Evolutionary conservation across 208 protist genomes (phyloP), one percentile per base, ranked within the genome.

Genomic region (Crithidia sp.): DNA sequence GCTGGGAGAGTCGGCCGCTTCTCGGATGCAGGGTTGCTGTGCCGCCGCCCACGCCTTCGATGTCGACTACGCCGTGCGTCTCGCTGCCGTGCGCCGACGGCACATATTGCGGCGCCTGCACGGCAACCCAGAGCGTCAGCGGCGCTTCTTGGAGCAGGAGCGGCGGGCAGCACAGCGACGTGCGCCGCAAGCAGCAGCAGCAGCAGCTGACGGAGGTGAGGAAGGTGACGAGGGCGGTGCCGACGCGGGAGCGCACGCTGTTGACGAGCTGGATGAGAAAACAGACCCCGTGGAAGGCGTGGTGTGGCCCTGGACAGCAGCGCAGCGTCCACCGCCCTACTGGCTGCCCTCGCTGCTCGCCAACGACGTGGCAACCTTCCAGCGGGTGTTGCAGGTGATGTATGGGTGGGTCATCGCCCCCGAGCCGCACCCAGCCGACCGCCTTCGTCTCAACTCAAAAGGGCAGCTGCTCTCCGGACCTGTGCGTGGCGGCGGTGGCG

Each of bases 311-410:
- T 77, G 77, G 61, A 76, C 52, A 6, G 43, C 53, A 19, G 19
- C 50, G 41, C 67, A 65, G 53, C 71, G 50, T 16, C 75, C 66
- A 6, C 61, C 81, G 36, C 88, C 88, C 4, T 86, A 83, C 59
- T 96, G 91, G 89, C 77, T 96, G 50, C 84, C 78, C 5, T 69
- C 67, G 56, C 55, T 96, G 5, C 71, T 96, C 6, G 73, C 80
- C 47, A 88, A 94, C 54, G 91, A 96, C 71, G 71, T 43, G 6
- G 71, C 72, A 19, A 83, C 89, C 44, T 79, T 91, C 54, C 76
- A 93, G 58, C 80, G 80, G 10, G 72, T 79, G 8, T 56, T 91
- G 41, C 60, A 71, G n/a, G 57, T 69, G 43, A 95, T 95, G 88
- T 95, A 88, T 59, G 90, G 90, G 16, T 94, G 86, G 79, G 74